Base-by-base conservation (phyloP, 768 basidiomycete genomes). In the Neoboletus subvelutipes region DNA sequence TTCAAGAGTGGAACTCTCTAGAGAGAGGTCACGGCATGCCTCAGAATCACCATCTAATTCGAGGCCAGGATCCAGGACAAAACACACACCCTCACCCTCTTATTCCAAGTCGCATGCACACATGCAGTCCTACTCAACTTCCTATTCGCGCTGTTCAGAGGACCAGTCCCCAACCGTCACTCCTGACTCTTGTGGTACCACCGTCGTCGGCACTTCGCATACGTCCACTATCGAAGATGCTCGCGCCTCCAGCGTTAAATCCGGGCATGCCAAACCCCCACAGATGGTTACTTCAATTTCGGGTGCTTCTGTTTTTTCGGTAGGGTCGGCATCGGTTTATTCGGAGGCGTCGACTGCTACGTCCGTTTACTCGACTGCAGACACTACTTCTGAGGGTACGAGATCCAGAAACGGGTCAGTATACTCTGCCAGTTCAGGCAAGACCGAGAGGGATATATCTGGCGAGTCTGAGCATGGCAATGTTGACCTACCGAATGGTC, bases 341-440 rank as follows among this genome's bases (percentile, higher is more conserved):
- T 70, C 69, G 31, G 68, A 66, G 34, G 64, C 66, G 5, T 70
- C 70, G 33, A 70, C 64, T 7, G 68, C 63, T 3, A 67, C 68
- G 5, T 67, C 68, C 0, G 58, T 36, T 2, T 64, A 39, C 20
- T 69, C 68, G 43, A 40, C 51, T 20, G 31, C 58, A 13, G 57
- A 61, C 43, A 33, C 24, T 24, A 28, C 49, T 41, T 60, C 51
- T 17, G 28, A 46, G 22, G 12, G 54, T 18, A 29, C 47, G 40
- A 22, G 28, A 20, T 63, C 64, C 12, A 52, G 56, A 36, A 52
- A 56, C 20, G 62, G 68, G 42, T 65, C 68, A 1, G 28, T 58
- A 5, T 34, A 20, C 18, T 57, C 67, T 3, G 4, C 41, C 40
- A 24, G 11, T 7, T 64, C 67, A 1, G 57, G 37, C 9, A 60